A percentile compares a stretch with the other conserved stretches of the same genome.
These are phyloP conservation scores for Beverwykella pulmonaria DNA, from an alignment of 495 filamentous ascomycete species.

Conservation along the genomic window DNA sequence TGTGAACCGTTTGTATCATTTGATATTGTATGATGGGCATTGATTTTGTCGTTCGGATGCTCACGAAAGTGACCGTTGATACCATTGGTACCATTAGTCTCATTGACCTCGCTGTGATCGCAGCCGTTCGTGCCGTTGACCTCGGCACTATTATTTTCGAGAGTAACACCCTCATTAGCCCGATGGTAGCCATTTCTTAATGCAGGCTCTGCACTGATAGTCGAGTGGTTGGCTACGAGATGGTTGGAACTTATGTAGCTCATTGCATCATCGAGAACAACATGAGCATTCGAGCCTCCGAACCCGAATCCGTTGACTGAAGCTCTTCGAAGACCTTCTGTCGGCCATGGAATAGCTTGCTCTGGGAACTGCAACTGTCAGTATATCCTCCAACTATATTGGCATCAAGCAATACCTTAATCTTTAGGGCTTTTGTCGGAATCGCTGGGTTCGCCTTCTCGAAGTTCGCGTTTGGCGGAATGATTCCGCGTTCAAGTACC, in stretches of 20 bases:
- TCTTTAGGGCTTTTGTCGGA: slow-evolving; percentile 7
- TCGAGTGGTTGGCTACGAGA: not conserved
- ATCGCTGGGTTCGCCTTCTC: not conserved
- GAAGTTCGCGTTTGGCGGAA: slow-evolving; percentile 37
- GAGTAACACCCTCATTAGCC: not conserved
- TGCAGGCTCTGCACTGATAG: too few species aligned
- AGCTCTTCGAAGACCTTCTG: slow-evolving; percentile 20
- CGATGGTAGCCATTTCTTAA: not conserved
- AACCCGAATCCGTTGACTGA: slow-evolving; percentile 47
- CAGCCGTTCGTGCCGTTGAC: too few species aligned
- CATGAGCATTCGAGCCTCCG: slow-evolving; percentile 42
- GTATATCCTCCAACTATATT: not conserved
- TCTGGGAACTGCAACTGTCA: not conserved
- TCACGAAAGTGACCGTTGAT: too few species aligned
- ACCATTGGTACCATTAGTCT: too few species aligned
- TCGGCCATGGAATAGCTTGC: slow-evolving; percentile 2
- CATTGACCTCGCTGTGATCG: too few species aligned
- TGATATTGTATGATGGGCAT: too few species aligned
- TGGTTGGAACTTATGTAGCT: not conserved
- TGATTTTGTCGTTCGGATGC: too few species aligned
- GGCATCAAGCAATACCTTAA: slow-evolving; percentile 1
- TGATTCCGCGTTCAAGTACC: slow-evolving; percentile 41
- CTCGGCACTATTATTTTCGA: not conserved
- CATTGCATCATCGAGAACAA: slow-evolving; percentile 7
- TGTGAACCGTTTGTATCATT: too few species aligned